These are phyloP conservation scores for Lagenidium sp. DNA, from an alignment of 352 stramenopile genomes.

Conservation along the genomic window DNA sequence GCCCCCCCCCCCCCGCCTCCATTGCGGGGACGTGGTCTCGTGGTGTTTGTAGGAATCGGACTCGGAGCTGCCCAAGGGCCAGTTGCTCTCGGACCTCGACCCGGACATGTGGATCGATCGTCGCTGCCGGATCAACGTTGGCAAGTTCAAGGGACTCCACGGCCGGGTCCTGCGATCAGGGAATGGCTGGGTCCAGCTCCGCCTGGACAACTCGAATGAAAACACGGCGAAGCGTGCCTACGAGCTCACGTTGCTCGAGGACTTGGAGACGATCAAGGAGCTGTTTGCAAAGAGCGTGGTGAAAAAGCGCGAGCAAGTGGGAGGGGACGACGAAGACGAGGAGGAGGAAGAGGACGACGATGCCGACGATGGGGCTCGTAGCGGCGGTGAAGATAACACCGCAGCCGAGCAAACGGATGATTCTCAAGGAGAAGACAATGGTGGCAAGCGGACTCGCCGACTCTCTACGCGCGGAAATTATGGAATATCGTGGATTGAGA, in stretches of 20 bases:
- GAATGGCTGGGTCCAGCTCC: slow-evolving; percentile 85
- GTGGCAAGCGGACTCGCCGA: slow-evolving; percentile 52
- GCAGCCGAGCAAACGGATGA: slow-evolving; percentile 56
- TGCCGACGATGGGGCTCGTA: slow-evolving; percentile 28
- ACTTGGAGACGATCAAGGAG: slow-evolving; percentile 75
- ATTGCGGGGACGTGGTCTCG: too few relatives aligned
- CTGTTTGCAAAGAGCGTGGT: slow-evolving; percentile 58
- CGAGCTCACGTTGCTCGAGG: slow-evolving; percentile 76
- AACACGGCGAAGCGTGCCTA: slow-evolving; percentile 85
- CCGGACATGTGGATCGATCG: slow-evolving; percentile 87
- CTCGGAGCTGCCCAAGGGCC: slow-evolving; percentile 29
- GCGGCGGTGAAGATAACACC: slow-evolving; percentile 45
- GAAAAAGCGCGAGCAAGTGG: slow-evolving; percentile 35
- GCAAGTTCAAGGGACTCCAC: slow-evolving; percentile 76
- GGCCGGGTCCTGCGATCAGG: slow-evolving; percentile 73
- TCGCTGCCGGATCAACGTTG: slow-evolving; percentile 80
- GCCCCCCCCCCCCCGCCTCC: too few relatives aligned
- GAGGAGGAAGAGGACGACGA: slow-evolving; percentile 52
- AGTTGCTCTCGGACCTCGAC: slow-evolving; percentile 69
- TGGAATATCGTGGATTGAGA: slow-evolving; percentile 81
- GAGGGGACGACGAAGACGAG: slow-evolving; percentile 22
- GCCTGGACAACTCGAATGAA: slow-evolving; percentile 72
- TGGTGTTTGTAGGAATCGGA: slow-evolving; percentile 9
- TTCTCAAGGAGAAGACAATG: slow-evolving; percentile 69
- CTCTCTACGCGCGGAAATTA: slow-evolving; percentile 76